phyloP scores from a whole-genome alignment of 352 stramenopile genomes.

The Blastocystis sp. region DNA sequence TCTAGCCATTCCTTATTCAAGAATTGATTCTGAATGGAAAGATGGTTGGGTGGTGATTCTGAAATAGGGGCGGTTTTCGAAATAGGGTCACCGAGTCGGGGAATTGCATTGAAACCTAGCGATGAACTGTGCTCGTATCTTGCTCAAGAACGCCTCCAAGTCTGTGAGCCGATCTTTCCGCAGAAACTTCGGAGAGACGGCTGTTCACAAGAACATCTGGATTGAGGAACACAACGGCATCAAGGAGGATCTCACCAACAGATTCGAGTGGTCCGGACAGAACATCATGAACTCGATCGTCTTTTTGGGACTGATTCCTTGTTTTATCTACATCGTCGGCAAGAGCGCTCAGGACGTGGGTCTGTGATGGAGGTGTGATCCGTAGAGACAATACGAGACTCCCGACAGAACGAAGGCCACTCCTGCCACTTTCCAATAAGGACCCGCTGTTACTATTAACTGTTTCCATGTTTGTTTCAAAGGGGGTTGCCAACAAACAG shows the following conservation, averaged over 20 bases:
- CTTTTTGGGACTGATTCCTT: conserved; percentile 58
- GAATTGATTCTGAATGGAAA: not conserved
- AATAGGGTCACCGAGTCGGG: not conserved
- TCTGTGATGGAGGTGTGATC: not conserved
- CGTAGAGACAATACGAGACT: conserved; percentile 66
- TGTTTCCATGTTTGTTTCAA: conserved; percentile 1
- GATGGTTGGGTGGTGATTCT: not conserved
- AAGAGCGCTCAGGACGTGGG: conserved; percentile 51
- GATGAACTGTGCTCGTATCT: conserved; percentile 67
- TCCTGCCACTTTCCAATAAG: conserved; percentile 67
- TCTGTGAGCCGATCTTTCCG: conserved; percentile 17
- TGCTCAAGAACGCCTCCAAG: conserved; percentile 52
- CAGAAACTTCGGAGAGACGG: conserved; percentile 63
- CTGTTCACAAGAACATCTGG: conserved; percentile 69
- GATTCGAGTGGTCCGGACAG: conserved; percentile 56
- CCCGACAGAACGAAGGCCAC: conserved; percentile 64
- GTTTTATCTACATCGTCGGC: conserved; percentile 55
- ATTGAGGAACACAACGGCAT: conserved; percentile 70
- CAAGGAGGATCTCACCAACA: conserved; percentile 68
- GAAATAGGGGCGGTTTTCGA: not conserved
- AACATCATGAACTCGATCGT: conserved; percentile 61
- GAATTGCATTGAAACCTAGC: conserved; percentile 4
- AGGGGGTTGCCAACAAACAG: not conserved
- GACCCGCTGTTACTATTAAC: not conserved
- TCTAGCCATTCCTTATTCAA: not conserved